Evolutionary conservation across 176 grass and related monocot genomes (phyloP).

Genomic region (Thinopyrum elongatum): DNA sequence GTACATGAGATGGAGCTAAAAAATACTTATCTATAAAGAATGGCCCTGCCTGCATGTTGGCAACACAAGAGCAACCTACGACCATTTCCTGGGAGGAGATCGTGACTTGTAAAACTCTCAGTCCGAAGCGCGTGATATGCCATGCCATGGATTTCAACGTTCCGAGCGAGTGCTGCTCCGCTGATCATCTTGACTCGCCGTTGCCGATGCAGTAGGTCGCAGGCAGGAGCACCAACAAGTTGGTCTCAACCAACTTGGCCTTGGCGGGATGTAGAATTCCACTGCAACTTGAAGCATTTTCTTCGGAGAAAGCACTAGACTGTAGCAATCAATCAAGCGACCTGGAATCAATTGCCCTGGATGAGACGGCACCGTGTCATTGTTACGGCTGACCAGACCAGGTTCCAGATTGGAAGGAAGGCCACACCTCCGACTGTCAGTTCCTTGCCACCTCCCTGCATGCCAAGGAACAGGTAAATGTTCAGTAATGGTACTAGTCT

Average conservation of each 20-base stretch:
- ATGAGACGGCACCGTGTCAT: background rate
- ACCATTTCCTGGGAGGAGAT: slow-evolving; percentile 5
- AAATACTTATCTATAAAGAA: background rate
- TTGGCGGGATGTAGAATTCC: background rate
- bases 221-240: background rate
- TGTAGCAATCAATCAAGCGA: background rate
- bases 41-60: background rate
- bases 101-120: slow-evolving; percentile 25
- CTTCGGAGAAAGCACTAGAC: slow-evolving; percentile 1
- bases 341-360: background rate
- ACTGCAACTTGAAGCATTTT: background rate
- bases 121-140: background rate
- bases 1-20: no score
- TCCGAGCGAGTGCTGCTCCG: background rate
- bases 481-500: background rate
- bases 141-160: background rate
- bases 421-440: background rate
- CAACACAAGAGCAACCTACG: background rate
- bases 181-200: slow-evolving; percentile 1
- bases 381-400: background rate
- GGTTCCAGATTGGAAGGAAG: background rate
- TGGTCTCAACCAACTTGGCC: background rate
- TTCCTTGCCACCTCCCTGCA: slow-evolving; percentile 22
- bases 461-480: background rate
- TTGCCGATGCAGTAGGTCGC: background rate